Conservation (phyloP, 1,139 yeast genomes). For the Schizosaccharomyces versatilis region DNA sequence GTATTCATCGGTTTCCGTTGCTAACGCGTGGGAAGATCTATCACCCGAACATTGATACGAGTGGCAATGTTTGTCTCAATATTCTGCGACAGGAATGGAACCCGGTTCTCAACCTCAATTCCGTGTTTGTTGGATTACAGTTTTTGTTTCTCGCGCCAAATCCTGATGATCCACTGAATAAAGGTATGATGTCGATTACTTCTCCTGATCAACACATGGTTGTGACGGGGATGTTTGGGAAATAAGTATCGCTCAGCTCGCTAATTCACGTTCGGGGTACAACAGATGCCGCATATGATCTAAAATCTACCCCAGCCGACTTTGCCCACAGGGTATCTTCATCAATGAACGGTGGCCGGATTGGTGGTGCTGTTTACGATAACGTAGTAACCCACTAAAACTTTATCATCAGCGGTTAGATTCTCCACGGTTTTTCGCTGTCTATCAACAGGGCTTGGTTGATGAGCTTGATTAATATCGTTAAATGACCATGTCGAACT, state of each 20-base stretch:
- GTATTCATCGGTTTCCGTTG: not conserved
- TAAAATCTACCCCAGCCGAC: conserved; percentile 33
- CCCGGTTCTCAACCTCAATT: conserved; percentile 65
- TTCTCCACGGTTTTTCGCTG: conserved; percentile 71
- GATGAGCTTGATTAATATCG: conserved; percentile 41
- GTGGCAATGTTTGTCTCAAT: conserved; percentile 80
- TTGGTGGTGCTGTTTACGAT: conserved; percentile 43
- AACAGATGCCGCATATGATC: conserved; percentile 50
- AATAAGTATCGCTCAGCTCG: no score
- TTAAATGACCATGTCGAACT: not conserved
- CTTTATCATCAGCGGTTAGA: not conserved
- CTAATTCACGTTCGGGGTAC: not conserved
- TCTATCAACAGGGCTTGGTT: conserved; percentile 54
- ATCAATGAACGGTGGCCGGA: conserved; percentile 52
- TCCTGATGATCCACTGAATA: conserved; percentile 77
- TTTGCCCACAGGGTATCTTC: conserved; percentile 38
- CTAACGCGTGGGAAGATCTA: conserved; percentile 29
- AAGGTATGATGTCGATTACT: conserved; percentile 17
- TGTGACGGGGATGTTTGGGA: not conserved
- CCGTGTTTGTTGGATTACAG: conserved; percentile 66
- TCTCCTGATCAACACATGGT: no score
- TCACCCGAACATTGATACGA: conserved; percentile 80
- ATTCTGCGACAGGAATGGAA: conserved; percentile 91
- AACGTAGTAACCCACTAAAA: not conserved
- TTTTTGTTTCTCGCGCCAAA: conserved; percentile 78